Percentiles rank a stretch among this genome's conserved stretches.
phyloP scores from a whole-genome alignment of 352 stramenopile species.

The Phytopythium oedochilum region DNA sequence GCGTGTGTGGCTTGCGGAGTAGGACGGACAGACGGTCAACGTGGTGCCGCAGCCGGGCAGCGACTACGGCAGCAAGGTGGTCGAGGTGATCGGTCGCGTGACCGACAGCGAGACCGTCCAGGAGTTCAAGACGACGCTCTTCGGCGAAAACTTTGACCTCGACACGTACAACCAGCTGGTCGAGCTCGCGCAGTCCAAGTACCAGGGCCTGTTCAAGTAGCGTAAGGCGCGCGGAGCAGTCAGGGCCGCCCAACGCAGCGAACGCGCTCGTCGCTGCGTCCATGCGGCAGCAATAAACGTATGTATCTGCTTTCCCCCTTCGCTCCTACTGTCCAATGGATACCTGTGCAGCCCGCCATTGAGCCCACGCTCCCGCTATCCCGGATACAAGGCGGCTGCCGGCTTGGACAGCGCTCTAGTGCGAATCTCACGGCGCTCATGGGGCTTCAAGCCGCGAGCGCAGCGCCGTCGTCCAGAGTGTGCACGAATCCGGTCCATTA shows the following conservation, averaged over 20 bases:
- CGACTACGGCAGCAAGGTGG: slow-evolving; percentile 81
- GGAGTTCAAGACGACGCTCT: slow-evolving; percentile 85
- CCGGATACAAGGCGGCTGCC: no score
- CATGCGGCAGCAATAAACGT: not conserved
- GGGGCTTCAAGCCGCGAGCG: no score
- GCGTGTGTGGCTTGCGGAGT: no score
- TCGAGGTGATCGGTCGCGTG: slow-evolving; percentile 83
- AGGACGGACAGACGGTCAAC: slow-evolving; percentile 81
- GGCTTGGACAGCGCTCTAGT: no score
- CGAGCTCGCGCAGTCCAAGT: slow-evolving; percentile 69
- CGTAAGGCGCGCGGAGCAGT: not conserved
- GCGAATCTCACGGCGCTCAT: no score
- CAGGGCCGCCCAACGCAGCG: not conserved
- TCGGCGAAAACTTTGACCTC: slow-evolving; percentile 77
- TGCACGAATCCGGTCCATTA: not conserved
- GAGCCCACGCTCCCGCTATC: no score
- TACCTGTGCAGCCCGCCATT: no score
- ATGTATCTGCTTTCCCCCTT: not conserved
- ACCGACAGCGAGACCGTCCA: slow-evolving; percentile 65
- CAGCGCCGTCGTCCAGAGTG: no score
- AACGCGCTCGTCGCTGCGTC: not conserved
- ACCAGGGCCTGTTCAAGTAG: slow-evolving; percentile 68
- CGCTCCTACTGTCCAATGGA: no score
- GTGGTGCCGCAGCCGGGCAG: slow-evolving; percentile 63
- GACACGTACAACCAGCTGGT: slow-evolving; percentile 84